These are phyloP conservation scores for Ilex asprella DNA, from an alignment of 257 asterid genomes.

Conservation along the genomic window DNA sequence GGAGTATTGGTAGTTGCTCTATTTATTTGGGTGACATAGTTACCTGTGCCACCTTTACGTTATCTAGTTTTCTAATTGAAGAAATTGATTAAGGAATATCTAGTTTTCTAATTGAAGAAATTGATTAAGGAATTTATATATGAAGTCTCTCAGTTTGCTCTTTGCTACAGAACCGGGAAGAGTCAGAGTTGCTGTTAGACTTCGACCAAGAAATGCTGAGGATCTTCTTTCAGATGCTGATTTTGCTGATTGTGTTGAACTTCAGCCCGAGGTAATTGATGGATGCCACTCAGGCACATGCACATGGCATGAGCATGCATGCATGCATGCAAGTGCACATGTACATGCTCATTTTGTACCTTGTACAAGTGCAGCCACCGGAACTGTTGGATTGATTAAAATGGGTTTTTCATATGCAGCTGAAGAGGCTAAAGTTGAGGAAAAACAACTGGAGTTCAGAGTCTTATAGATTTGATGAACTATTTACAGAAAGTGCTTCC, in stretches of 20 bases:
- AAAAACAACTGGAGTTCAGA: conserved; percentile 90
- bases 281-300: conserved; percentile 1
- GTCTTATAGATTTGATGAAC: conserved; percentile 69
- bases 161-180: conserved; percentile 60
- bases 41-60: background rate
- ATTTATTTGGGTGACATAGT: background rate
- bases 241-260: conserved; percentile 72
- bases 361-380: no score
- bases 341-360: no score
- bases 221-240: conserved; percentile 59
- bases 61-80: background rate
- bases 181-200: conserved; percentile 89
- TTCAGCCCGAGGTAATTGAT: conserved; percentile 78
- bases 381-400: background rate
- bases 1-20: background rate
- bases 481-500: conserved; percentile 70
- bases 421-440: conserved; percentile 67
- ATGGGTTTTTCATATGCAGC: conserved; percentile 37
- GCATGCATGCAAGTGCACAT: background rate
- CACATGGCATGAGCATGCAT: background rate
- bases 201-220: conserved; percentile 72
- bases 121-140: conserved; percentile 3
- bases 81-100: background rate
- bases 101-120: background rate
- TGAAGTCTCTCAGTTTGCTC: conserved; percentile 9